These are phyloP conservation scores for Monosporozyma aquatica DNA, from an alignment of 805 yeast species.

Conservation along the genomic window DNA sequence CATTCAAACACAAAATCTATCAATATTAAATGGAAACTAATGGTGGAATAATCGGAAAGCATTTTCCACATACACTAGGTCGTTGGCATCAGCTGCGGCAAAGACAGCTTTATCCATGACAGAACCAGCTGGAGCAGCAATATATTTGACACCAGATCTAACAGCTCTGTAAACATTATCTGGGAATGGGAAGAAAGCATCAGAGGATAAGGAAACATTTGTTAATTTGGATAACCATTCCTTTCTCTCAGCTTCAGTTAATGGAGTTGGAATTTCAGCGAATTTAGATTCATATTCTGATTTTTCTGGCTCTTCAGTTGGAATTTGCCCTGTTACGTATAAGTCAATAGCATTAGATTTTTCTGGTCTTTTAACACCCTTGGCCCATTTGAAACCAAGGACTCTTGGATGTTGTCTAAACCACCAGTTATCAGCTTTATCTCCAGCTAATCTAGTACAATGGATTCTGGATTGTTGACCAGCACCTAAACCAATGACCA, in stretches of 20 bases:
- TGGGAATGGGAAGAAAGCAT: slow-evolving; percentile 99
- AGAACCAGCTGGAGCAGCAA: slow-evolving; percentile 95
- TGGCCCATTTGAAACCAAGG: slow-evolving; percentile 90
- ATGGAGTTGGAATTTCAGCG: slow-evolving; percentile 69
- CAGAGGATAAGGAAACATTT: slow-evolving; percentile 86
- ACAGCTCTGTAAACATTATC: slow-evolving; percentile 97
- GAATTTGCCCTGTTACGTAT: slow-evolving; percentile 84
- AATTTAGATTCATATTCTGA: slow-evolving; percentile 87
- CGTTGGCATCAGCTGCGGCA: slow-evolving; percentile 87
- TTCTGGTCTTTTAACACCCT: slow-evolving; percentile 97
- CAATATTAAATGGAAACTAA: slow-evolving; percentile 27
- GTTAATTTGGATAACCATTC: slow-evolving; percentile 76
- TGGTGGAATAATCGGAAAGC: slow-evolving; percentile 97
- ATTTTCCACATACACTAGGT: slow-evolving; percentile 88
- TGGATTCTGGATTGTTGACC: slow-evolving; percentile 99
- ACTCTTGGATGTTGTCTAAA: slow-evolving; percentile 96
- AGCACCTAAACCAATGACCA: slow-evolving; percentile 98
- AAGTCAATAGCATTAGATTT: slow-evolving; percentile 95
- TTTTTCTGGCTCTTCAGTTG: slow-evolving; percentile 85
- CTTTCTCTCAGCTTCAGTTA: slow-evolving; percentile 70
- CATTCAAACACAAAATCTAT: neutral
- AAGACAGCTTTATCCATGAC: slow-evolving; percentile 96
- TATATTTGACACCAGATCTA: slow-evolving; percentile 86
- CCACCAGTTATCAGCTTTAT: slow-evolving; percentile 99
- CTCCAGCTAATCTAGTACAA: slow-evolving; percentile 98